Evolutionary conservation across 1,284 basidiomycete species (phyloP).

Genomic region (Polyporus tsugae): DNA sequence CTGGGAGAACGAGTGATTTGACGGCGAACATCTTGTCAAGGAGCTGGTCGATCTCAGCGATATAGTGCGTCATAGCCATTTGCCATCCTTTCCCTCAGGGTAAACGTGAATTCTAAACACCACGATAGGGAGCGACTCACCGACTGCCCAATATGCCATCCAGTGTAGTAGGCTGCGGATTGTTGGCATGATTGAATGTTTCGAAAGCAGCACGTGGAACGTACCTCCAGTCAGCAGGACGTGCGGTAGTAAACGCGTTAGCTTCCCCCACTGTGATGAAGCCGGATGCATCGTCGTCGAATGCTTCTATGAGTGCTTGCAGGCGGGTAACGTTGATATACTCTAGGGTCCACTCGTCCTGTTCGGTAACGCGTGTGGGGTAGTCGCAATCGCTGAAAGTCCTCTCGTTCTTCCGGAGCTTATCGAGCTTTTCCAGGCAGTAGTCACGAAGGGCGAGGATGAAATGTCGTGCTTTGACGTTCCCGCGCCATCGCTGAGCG

Average conservation of each 20-base stretch:
- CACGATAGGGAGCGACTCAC: constrained; percentile 12
- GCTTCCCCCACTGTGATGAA: constrained; percentile 56
- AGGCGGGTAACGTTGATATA: constrained; percentile 53
- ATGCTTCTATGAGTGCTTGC: constrained; percentile 55
- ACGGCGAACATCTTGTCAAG: constrained; percentile 34
- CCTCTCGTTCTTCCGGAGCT: constrained; percentile 23
- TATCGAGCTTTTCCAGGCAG: constrained; percentile 40
- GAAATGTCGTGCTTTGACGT: constrained; percentile 47
- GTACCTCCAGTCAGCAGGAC: constrained; percentile 38
- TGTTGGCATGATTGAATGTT: background rate
- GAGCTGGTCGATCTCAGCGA: constrained; percentile 31
- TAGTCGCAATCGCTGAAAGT: constrained; percentile 26
- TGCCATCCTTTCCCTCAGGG: constrained; percentile 30
- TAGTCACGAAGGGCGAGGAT: constrained; percentile 47
- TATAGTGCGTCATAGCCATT: constrained; percentile 32
- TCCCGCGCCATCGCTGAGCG: constrained; percentile 44
- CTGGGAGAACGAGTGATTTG: constrained; percentile 21
- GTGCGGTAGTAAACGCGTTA: constrained; percentile 48
- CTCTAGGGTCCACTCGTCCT: constrained; percentile 51
- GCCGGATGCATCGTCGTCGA: constrained; percentile 59
- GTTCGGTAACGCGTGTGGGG: constrained; percentile 20
- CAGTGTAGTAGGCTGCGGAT: constrained; percentile 35
- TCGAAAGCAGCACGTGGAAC: background rate
- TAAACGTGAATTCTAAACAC: background rate
- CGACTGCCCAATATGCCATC: constrained; percentile 41